Base-by-base conservation (phyloP, 352 stramenopile species). In the Phytopythium montanum region DNA sequence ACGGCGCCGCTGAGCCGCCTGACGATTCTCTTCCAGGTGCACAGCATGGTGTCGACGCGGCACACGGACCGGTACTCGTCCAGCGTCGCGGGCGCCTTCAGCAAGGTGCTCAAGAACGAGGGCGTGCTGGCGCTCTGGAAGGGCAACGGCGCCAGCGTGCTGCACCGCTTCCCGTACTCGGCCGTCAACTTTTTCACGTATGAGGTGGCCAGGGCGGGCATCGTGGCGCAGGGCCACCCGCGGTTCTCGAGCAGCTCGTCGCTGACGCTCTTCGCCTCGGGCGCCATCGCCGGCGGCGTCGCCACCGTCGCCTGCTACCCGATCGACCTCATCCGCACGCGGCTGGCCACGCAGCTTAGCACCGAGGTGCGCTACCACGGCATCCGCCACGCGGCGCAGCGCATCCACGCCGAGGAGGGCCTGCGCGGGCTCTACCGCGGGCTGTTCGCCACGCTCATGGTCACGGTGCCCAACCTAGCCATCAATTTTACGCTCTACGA, bases 101-200 rank as follows among this genome's bases (percentile, higher is more conserved):
- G 77, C 29, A 97, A 97, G 68, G 87, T 99, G 58, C 70, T 98
- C 34, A 90, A 97, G 68, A 91, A 97, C 58, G 95, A 98, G 66
- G 96, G 96, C 10, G 68, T 94, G 14, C 60, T 91, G 16, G 87
- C 90, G 55, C 81, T 99, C 13, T 99, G 96, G 96, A 98, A 97
- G 61, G 96, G 96, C 51, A 99, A 99, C 64, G 95, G 94, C 29
- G 96, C 95, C 25, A 98, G 90, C 34, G 92, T 98, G 13, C 66
- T 99, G 29, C 96, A 99, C 72, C 85, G 96, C 19, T 98, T 99
- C 72, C 96, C 96, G 50, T 99, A 98, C 71, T 98, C 90, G 44
- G 96, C 94, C 0, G 97, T 98, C 61, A 98, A 99, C 60, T 99
- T 99, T 70, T 98, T 94, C 66, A 94, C 94, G 41, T 99, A 98